Evolutionary conservation across 2,329 filamentous ascomycete species (phyloP).

Genomic region (Aspergillus luchuensis): DNA sequence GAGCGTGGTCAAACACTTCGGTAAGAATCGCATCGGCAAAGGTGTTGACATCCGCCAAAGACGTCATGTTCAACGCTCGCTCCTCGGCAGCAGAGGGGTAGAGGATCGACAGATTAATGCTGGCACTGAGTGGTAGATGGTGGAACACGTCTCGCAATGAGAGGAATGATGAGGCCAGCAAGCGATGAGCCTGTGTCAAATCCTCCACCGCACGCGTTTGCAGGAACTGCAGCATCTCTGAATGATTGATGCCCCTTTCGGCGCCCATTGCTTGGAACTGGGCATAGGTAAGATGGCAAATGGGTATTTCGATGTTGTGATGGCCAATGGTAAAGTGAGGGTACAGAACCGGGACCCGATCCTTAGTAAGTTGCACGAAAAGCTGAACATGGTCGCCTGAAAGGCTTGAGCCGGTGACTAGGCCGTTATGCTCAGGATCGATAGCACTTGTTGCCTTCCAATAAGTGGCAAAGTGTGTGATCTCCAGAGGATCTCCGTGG

Average conservation of each 20-base stretch:
- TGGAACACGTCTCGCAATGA: slow-evolving; percentile 75
- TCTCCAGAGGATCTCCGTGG: slow-evolving; percentile 86
- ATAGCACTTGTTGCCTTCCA: slow-evolving; percentile 98
- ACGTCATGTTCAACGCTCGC: slow-evolving; percentile 66
- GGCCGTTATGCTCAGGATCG: slow-evolving; percentile 78
- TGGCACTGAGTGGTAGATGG: slow-evolving; percentile 74
- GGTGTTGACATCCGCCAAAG: slow-evolving; percentile 78
- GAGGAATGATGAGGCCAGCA: slow-evolving; percentile 75
- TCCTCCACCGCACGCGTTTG: slow-evolving; percentile 39
- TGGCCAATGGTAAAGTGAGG: slow-evolving; percentile 79
- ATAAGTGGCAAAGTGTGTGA: slow-evolving; percentile 97
- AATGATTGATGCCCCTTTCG: slow-evolving; percentile 38
- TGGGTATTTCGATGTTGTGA: slow-evolving; percentile 75
- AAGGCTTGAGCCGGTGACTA: slow-evolving; percentile 92
- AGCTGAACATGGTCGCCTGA: slow-evolving; percentile 93
- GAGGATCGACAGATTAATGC: slow-evolving; percentile 88
- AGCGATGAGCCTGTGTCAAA: slow-evolving; percentile 67
- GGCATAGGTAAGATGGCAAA: slow-evolving; percentile 74
- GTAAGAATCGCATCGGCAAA: slow-evolving; percentile 82
- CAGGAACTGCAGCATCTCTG: slow-evolving; percentile 35
- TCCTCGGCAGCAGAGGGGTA: slow-evolving; percentile 81
- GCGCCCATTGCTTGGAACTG: slow-evolving; percentile 51
- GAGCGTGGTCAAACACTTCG: slow-evolving; percentile 88
- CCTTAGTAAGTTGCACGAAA: slow-evolving; percentile 87
- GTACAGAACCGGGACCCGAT: slow-evolving; percentile 84